Evolutionary conservation across 768 basidiomycete genomes (phyloP), one percentile per base, ranked within the genome.

Genomic region (Dioszegia hungarica): DNA sequence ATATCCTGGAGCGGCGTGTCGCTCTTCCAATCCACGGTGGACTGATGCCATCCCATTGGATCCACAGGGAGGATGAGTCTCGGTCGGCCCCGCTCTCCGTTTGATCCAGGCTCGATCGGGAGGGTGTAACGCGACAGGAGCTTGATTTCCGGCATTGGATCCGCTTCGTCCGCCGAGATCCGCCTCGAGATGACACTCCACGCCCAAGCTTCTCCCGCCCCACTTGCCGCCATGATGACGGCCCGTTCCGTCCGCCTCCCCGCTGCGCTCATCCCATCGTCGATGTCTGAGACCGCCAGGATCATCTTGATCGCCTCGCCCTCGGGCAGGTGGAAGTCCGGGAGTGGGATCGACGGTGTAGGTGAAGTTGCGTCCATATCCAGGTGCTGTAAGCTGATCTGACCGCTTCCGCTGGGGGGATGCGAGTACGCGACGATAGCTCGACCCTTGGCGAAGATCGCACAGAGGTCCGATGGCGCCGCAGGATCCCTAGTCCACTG

Each of bases 1-100:
- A 86, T 84, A 67, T 93, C 90, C 61, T 75, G 74, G 12, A 68
- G 46, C 17, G 72, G 62, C 0, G 66, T 60, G 34, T 69, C 61
- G 17, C 53, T 60, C 28, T 57, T 56, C 75, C 75, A 76, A 34
- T 75, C 71, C 12, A 75, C 59, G 10, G 70, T 63, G 19, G 66
- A 66, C 40, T 64, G 64, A 57, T 73, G 74, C 75, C 75, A 77
- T 15, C 74, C 75, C 75, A 77, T 75, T 24, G 75, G 75, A 52
- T 77, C 75, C 17, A 77, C 73, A 17, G 73, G 73, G 5, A 74
- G 45, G 17, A 65, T 57, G 38, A 61, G 52, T 19, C 33, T 46
- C 4, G 64, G 68, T 54, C n/a, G 24, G 36, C 40, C 1, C 12
- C 44, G 34, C 38, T 38, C 31, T 14, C 36, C 36, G 20, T 51